These are phyloP conservation scores for Calamus simplicifolius DNA, from an alignment of 176 grass and related monocot species.

Conservation along the genomic window DNA sequence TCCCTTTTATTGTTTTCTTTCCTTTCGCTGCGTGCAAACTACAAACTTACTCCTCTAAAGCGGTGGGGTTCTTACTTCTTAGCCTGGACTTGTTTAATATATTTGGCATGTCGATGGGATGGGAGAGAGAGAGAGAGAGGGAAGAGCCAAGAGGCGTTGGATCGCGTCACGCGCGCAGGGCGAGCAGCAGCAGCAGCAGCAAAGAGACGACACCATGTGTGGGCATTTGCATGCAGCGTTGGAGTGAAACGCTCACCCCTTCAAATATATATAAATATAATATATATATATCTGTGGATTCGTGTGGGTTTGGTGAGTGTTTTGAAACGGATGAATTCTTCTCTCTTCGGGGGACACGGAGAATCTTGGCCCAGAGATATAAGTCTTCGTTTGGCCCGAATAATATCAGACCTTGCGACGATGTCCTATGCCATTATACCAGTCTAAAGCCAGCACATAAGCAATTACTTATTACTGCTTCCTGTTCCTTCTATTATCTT, in stretches of 20 bases:
- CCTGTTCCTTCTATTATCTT: conserved; percentile 12
- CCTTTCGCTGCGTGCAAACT: neutral
- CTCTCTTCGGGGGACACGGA: conserved; percentile 14
- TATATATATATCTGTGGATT: conserved; percentile 20
- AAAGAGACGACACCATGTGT: neutral
- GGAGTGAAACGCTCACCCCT: no score
- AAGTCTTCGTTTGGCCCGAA: no score
- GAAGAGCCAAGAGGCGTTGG: neutral
- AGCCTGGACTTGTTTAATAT: no score
- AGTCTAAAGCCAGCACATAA: no score
- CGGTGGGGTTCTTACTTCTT: neutral
- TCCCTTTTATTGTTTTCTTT: neutral
- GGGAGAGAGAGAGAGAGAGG: no score
- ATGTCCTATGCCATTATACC: no score
- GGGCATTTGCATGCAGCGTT: no score
- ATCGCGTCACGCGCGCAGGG: neutral
- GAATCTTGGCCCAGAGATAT: conserved; percentile 28
- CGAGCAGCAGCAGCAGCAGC: neutral
- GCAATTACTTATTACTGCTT: conserved; percentile 12
- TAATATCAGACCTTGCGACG: no score
- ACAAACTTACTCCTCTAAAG: neutral
- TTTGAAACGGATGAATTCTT: neutral
- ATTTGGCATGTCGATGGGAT: no score
- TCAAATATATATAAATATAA: no score
- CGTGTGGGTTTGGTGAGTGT: conserved; percentile 14